These are phyloP conservation scores for Cardiospermum halicacabum DNA, from an alignment of 345 rosid genomes.

Conservation along the genomic window DNA sequence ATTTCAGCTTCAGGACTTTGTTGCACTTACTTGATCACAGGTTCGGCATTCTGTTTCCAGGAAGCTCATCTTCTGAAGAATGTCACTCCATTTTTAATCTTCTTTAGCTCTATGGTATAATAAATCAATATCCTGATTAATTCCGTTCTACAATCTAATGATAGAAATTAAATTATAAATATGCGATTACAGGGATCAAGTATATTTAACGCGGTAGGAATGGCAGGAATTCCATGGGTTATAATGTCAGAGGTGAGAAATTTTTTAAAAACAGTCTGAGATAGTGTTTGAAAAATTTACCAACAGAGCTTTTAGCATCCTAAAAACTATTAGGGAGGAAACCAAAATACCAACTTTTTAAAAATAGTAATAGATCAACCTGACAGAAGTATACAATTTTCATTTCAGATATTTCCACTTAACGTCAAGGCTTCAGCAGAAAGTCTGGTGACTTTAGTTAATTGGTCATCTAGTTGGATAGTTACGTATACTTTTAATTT, in stretches of 20 bases:
- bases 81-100: slow-evolving; percentile 26
- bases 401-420: slow-evolving; percentile 40
- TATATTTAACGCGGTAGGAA: slow-evolving; percentile 29
- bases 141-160: no score
- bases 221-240: slow-evolving; percentile 55
- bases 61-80: slow-evolving; percentile 16
- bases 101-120: slow-evolving; percentile 36
- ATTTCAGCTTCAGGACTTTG: slow-evolving; percentile 46
- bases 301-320: no score
- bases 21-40: slow-evolving; percentile 29
- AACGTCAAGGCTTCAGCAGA: slow-evolving; percentile 16
- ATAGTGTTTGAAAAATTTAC: no score
- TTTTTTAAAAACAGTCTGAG: no score
- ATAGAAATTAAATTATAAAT: no score
- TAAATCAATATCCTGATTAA: no score
- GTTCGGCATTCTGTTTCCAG: slow-evolving; percentile 42
- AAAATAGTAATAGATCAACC: background rate
- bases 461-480: slow-evolving; percentile 41
- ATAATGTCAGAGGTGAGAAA: slow-evolving; percentile 64
- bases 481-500: slow-evolving; percentile 38
- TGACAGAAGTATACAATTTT: background rate
- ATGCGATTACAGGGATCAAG: slow-evolving; percentile 48
- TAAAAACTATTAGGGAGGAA: no score
- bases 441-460: slow-evolving; percentile 35
- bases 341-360: no score